Evolutionary conservation across 345 rosid genomes (phyloP).

Genomic region (Moricandia moricandioides): DNA sequence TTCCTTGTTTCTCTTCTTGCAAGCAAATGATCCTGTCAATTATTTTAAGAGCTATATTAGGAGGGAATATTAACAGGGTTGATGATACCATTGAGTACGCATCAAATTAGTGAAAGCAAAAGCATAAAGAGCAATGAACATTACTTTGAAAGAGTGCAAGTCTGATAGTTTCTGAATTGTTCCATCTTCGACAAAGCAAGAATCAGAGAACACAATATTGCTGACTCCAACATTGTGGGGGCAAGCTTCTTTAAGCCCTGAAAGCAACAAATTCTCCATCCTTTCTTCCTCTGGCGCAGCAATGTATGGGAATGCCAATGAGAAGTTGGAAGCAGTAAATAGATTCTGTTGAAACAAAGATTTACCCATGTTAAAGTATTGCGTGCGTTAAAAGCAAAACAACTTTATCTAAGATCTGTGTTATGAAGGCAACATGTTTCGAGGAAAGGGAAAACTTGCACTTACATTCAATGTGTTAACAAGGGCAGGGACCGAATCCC

Average conservation of each 20-base stretch:
- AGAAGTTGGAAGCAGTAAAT: conserved; percentile 64
- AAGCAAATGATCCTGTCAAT: conserved; percentile 62
- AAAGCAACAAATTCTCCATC: conserved; percentile 67
- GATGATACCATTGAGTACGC: not conserved
- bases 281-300: conserved; percentile 66
- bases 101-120: not conserved
- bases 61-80: conserved; percentile 9
- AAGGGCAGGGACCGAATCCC: conserved; percentile 52
- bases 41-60: conserved; percentile 2
- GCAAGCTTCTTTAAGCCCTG: conserved; percentile 68
- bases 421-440: not conserved
- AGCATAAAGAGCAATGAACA: not conserved
- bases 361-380: conserved; percentile 7
- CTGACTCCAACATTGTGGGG: conserved; percentile 42
- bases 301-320: conserved; percentile 92
- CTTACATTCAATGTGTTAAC: conserved; percentile 63
- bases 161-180: conserved; percentile 59
- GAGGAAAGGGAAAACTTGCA: conserved; percentile 3
- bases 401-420: not conserved
- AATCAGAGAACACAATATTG: conserved; percentile 69
- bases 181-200: conserved; percentile 64
- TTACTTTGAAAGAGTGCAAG: conserved; percentile 64
- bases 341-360: conserved; percentile 50
- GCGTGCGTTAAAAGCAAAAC: not conserved
- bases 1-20: conserved; percentile 60